These are phyloP conservation scores for Phytophthora pinifolia DNA, from an alignment of 352 stramenopile genomes.

Conservation along the genomic window DNA sequence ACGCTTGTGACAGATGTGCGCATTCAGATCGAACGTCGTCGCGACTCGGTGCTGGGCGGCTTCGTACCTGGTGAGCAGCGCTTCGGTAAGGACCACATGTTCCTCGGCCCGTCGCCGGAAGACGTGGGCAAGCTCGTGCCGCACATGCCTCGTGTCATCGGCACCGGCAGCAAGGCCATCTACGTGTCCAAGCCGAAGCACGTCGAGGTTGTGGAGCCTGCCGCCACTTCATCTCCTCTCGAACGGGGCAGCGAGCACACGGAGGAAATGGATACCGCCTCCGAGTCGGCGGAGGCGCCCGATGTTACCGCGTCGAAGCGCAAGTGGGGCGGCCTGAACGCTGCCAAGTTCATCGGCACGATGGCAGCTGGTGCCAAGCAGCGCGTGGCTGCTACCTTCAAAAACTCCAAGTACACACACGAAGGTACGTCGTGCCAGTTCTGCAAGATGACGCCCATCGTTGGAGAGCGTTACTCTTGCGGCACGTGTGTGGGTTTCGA, in stretches of 20 bases:
- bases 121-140: constrained; percentile 73
- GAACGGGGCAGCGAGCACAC: constrained; percentile 35
- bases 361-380: constrained; percentile 72
- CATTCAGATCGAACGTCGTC: constrained; percentile 76
- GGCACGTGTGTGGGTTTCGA: constrained; percentile 81
- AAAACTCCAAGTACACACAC: constrained; percentile 69
- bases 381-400: constrained; percentile 65
- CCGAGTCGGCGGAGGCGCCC: constrained; percentile 24
- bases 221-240: constrained; percentile 20
- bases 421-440: constrained; percentile 80
- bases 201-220: constrained; percentile 14
- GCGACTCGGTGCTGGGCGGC: constrained; percentile 56
- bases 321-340: constrained; percentile 60
- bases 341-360: constrained; percentile 70
- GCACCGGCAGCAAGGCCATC: constrained; percentile 58
- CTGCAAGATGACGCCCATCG: constrained; percentile 77
- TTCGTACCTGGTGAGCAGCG: constrained; percentile 56
- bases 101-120: constrained; percentile 62
- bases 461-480: constrained; percentile 74
- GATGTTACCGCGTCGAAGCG: constrained; percentile 31
- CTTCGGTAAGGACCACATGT: constrained; percentile 69
- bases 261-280: constrained; percentile 30
- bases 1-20: constrained; percentile 79
- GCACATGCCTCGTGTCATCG: constrained; percentile 56
- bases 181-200: constrained; percentile 71